Conservation (phyloP, 805 yeast species). For the Tetrapisispora fleetii region DNA sequence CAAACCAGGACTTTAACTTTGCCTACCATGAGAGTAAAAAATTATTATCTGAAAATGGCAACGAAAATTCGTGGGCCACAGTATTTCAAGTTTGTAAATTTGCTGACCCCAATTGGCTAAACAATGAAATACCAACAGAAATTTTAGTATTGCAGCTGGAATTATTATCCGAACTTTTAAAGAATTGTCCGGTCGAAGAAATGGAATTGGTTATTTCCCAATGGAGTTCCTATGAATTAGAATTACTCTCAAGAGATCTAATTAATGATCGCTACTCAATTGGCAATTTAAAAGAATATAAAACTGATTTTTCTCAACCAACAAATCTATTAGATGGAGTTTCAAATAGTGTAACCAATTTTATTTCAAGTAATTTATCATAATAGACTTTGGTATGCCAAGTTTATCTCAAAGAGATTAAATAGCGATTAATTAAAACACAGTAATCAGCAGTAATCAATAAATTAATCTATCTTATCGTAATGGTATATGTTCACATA, state of each 20-base stretch:
- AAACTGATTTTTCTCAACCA: not conserved
- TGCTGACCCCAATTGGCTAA: constrained; percentile 37
- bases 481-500: too few relatives aligned
- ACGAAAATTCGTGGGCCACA: constrained; percentile 48
- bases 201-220: constrained; percentile 47
- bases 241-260: constrained; percentile 27
- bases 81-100: constrained; percentile 66
- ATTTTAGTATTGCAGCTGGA: constrained; percentile 42
- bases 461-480: too few relatives aligned
- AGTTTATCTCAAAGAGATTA: too few relatives aligned
- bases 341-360: constrained; percentile 4
- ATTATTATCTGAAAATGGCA: constrained; percentile 25
- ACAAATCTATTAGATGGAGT: constrained; percentile 3
- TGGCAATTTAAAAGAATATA: not conserved
- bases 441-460: too few relatives aligned
- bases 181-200: constrained; percentile 45
- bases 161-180: constrained; percentile 43
- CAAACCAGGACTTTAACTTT: constrained; percentile 48
- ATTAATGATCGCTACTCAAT: constrained; percentile 16
- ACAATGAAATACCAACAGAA: constrained; percentile 29
- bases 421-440: too few relatives aligned
- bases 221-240: constrained; percentile 46
- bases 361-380: not conserved
- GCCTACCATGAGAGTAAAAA: constrained; percentile 40
- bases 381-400: not conserved